Percentiles rank a stretch among this genome's conserved stretches.
phyloP scores from a whole-genome alignment of 1,139 yeast species.

The Blastobotrys petasosporus region DNA sequence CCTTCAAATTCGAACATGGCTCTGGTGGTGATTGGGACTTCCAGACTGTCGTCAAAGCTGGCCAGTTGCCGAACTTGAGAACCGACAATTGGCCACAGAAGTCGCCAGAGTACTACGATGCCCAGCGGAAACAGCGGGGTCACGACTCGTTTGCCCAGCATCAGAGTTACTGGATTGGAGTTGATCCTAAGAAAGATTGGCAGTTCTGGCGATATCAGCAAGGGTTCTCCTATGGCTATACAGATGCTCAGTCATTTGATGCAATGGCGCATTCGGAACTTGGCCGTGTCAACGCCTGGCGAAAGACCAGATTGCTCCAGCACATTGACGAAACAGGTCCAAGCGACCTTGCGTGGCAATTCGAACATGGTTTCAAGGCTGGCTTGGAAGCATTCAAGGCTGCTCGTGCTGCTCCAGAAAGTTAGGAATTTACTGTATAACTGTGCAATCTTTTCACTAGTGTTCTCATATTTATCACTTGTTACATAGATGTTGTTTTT shows the following conservation, averaged over 20 bases:
- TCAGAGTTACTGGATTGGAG: slow-evolving; percentile 59
- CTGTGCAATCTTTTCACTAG: too few relatives aligned
- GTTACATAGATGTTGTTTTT: too few relatives aligned
- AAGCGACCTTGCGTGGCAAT: slow-evolving; percentile 67
- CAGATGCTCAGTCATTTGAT: slow-evolving; percentile 63
- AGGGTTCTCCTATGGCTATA: slow-evolving; percentile 71
- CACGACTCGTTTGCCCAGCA: slow-evolving; percentile 47
- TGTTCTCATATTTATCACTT: too few relatives aligned
- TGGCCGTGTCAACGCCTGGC: slow-evolving; percentile 73
- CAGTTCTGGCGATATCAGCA: slow-evolving; percentile 78
- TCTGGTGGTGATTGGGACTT: slow-evolving; percentile 98
- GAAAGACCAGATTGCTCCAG: slow-evolving; percentile 46
- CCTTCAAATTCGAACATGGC: slow-evolving; percentile 78
- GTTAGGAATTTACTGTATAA: too few relatives aligned
- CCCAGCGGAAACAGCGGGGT: slow-evolving; percentile 30
- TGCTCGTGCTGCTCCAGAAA: slow-evolving; percentile 3
- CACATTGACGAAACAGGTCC: slow-evolving; percentile 53
- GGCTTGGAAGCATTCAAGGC: slow-evolving; percentile 40
- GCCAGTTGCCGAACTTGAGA: slow-evolving; percentile 45
- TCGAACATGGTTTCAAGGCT: slow-evolving; percentile 74
- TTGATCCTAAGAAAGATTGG: slow-evolving; percentile 52
- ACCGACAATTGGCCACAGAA: slow-evolving; percentile 30
- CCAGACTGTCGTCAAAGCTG: slow-evolving; percentile 64
- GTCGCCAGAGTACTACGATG: slow-evolving; percentile 30
- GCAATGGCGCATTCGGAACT: slow-evolving; percentile 61